Percentiles rank a stretch among this genome's conserved stretches.
Evolutionary conservation across 768 basidiomycete genomes (phyloP).

Genomic region (Russula virescens): DNA sequence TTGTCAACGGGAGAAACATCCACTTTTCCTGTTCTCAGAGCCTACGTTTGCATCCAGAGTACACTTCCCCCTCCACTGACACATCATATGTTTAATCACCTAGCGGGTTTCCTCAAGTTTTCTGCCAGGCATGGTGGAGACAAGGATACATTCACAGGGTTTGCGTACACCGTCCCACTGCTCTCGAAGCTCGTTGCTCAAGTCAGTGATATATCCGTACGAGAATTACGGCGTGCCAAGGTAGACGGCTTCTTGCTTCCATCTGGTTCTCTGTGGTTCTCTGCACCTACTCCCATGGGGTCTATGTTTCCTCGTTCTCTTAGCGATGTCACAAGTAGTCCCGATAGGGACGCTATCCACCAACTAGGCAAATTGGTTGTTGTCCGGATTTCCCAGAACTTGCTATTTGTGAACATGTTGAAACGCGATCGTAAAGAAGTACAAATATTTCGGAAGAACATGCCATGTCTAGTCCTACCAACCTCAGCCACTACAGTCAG

Average conservation of each 20-base stretch:
- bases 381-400: conserved; percentile 66
- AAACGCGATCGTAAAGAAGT: conserved; percentile 64
- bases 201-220: conserved; percentile 65
- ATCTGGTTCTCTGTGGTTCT: conserved; percentile 66
- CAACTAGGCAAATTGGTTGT: conserved; percentile 51
- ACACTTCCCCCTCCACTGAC: conserved; percentile 58
- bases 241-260: conserved; percentile 64
- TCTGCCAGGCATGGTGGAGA: conserved; percentile 41
- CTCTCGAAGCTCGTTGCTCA: conserved; percentile 54
- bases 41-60: conserved; percentile 51
- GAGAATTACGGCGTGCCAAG: conserved; percentile 68
- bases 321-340: conserved; percentile 33
- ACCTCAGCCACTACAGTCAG: conserved; percentile 29
- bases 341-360: conserved; percentile 30
- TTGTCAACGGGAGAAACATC: conserved; percentile 48
- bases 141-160: conserved; percentile 43
- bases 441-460: conserved; percentile 57
- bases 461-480: conserved; percentile 57
- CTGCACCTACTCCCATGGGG: conserved; percentile 45
- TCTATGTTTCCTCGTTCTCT: conserved; percentile 56
- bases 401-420: conserved; percentile 58
- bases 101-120: conserved; percentile 62
- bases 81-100: conserved; percentile 63
- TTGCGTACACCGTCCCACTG: conserved; percentile 51
- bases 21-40: conserved; percentile 49